These are phyloP conservation scores for Trichoderma aggressivum DNA, from an alignment of 2,329 filamentous ascomycete species.

Conservation along the genomic window DNA sequence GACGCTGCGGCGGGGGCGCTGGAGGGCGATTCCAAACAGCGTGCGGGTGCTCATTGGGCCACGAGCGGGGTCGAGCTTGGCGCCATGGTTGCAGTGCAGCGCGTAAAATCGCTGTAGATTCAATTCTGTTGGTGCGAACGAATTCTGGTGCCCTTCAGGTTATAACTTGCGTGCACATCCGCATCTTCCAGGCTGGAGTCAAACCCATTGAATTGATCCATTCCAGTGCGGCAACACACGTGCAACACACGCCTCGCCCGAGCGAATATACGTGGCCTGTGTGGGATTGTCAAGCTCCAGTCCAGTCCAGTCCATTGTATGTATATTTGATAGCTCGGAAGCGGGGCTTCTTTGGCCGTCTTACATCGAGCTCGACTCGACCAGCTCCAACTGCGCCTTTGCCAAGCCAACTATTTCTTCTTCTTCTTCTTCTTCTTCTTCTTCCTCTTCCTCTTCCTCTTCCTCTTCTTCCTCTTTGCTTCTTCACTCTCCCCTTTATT, in stretches of 20 bases:
- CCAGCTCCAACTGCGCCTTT: background rate
- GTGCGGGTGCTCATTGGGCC: background rate
- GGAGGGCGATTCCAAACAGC: conserved; percentile 10
- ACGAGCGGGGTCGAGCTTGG: background rate
- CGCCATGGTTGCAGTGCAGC: background rate
- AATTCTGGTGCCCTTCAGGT: too few relatives aligned
- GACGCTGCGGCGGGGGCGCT: background rate
- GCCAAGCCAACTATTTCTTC: background rate
- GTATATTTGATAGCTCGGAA: background rate
- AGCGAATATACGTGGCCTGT: background rate
- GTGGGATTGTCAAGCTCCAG: too few relatives aligned
- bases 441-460: background rate
- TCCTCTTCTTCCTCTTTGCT: background rate
- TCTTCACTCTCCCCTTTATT: background rate
- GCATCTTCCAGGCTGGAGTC: background rate
- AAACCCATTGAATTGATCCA: background rate
- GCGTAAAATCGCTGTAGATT: background rate
- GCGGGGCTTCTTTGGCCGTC: conserved; percentile 10
- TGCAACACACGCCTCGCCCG: background rate
- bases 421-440: background rate
- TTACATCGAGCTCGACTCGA: conserved; percentile 8
- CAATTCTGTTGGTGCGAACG: background rate
- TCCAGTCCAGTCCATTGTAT: too few relatives aligned
- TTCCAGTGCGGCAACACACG: background rate
- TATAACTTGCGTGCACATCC: background rate